Conservation (phyloP, 108 stramenopile genomes). For the Cyclotella baltica region DNA sequence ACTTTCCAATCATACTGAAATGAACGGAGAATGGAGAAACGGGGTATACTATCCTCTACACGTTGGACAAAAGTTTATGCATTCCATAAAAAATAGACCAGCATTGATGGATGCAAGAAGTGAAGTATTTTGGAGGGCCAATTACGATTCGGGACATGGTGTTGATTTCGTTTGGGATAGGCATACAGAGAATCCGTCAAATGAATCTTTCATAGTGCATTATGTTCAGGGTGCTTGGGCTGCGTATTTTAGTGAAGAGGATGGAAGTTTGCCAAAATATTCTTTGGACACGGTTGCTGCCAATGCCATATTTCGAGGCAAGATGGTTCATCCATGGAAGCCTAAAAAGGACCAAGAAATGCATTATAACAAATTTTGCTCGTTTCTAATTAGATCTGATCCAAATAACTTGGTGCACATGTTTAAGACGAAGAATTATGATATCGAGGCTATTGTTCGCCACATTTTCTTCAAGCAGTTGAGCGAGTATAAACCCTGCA, state of each 20-base stretch:
- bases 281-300: no score
- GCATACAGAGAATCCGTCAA: not conserved
- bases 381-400: constrained; percentile 8
- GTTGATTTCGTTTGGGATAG: constrained; percentile 25
- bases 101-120: constrained; percentile 11
- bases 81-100: constrained; percentile 16
- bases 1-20: no score
- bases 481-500: constrained; percentile 31
- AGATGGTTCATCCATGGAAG: constrained; percentile 15
- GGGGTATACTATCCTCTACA: constrained; percentile 21
- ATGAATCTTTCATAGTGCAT: constrained; percentile 24
- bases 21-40: not conserved
- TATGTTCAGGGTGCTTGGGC: constrained; percentile 17
- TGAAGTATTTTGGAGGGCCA: constrained; percentile 37
- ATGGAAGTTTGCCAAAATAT: no score
- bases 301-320: not conserved
- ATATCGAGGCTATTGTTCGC: constrained; percentile 27
- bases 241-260: constrained; percentile 1
- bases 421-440: constrained; percentile 22
- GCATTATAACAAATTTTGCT: constrained; percentile 31
- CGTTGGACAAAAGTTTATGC: no score
- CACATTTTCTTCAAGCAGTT: constrained; percentile 23
- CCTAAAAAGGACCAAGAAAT: no score
- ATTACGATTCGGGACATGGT: not conserved
- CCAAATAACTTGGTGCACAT: constrained; percentile 1